Evolutionary conservation across 1,284 basidiomycete species (phyloP).

Genomic region (Microbotryomycetes sp.): DNA sequence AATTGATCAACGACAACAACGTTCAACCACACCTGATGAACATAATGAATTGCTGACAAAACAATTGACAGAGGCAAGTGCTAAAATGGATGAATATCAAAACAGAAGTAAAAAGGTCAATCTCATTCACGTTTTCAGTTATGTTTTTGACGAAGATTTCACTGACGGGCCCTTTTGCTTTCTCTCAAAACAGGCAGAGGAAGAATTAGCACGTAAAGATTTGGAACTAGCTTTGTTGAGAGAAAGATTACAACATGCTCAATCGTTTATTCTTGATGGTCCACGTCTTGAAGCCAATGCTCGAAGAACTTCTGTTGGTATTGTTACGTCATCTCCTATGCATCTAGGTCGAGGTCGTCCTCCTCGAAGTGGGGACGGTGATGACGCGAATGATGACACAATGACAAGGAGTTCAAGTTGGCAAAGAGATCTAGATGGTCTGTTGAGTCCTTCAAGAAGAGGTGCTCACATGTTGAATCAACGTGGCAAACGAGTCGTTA

Average conservation of each 20-base stretch:
- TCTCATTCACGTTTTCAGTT: not conserved
- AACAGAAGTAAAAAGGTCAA: conserved; percentile 1
- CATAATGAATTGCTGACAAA: not conserved
- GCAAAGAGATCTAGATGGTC: not conserved
- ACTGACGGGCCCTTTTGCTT: not conserved
- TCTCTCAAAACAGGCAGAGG: not conserved
- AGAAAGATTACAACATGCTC: conserved; percentile 17
- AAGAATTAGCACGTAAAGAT: conserved; percentile 15
- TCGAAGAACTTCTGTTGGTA: conserved; percentile 9
- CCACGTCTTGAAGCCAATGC: conserved; percentile 26
- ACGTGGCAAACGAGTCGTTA: conserved; percentile 4
- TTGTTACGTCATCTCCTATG: not conserved
- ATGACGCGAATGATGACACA: not conserved
- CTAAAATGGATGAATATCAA: conserved; percentile 16
- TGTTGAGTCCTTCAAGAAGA: conserved; percentile 17
- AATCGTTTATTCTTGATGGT: conserved; percentile 29
- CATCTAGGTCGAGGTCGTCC: too few relatives aligned
- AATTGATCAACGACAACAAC: conserved; percentile 34
- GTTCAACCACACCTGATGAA: conserved; percentile 2
- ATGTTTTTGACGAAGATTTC: not conserved
- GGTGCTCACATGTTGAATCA: not conserved
- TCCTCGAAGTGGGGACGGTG: too few relatives aligned
- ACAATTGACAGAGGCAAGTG: conserved; percentile 8
- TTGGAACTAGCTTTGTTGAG: conserved; percentile 20
- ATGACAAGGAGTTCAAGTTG: conserved; percentile 3